A percentile compares a stretch with the other conserved stretches of the same genome.
These are phyloP conservation scores for Fusarium verrucosum DNA, from an alignment of 2,329 filamentous ascomycete genomes.

Conservation along the genomic window DNA sequence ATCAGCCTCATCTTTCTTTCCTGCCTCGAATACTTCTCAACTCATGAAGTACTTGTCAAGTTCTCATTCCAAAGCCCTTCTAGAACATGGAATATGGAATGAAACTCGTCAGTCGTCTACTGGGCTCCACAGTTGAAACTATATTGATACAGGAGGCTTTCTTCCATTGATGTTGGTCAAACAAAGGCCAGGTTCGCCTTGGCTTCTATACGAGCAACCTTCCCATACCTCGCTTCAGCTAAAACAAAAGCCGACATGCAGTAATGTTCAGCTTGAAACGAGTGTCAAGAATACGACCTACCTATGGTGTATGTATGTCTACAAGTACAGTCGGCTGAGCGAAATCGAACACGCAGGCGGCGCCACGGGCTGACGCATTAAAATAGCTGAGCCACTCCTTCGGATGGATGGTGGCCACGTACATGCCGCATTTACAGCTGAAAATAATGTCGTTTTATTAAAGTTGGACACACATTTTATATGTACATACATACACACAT, in stretches of 20 bases:
- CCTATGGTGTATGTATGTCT: not conserved
- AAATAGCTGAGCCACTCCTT: slow-evolving; percentile 39
- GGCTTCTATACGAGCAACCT: not conserved
- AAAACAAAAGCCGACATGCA: not conserved
- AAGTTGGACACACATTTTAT: not conserved
- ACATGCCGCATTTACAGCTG: not conserved
- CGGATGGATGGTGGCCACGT: slow-evolving; percentile 2
- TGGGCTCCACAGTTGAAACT: slow-evolving; percentile 25
- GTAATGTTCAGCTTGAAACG: slow-evolving; percentile 4
- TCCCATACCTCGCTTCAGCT: slow-evolving; percentile 3
- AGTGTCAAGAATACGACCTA: not conserved
- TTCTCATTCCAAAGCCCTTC: slow-evolving; percentile 16
- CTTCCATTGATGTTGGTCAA: not conserved
- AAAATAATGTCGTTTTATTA: not conserved
- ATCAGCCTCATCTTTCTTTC: not conserved
- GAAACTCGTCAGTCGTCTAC: not conserved
- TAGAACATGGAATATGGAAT: slow-evolving; percentile 13
- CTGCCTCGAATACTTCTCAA: not conserved
- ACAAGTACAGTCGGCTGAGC: not conserved
- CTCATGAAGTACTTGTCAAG: not conserved
- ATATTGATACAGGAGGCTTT: slow-evolving; percentile 15
- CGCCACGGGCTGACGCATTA: slow-evolving; percentile 42
- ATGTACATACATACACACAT: too few relatives aligned
- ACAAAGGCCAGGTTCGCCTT: slow-evolving; percentile 8
- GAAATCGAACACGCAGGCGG: slow-evolving; percentile 29